phyloP scores from a whole-genome alignment of 2,329 filamentous ascomycete genomes.

The Aspergillus tubingensis region DNA sequence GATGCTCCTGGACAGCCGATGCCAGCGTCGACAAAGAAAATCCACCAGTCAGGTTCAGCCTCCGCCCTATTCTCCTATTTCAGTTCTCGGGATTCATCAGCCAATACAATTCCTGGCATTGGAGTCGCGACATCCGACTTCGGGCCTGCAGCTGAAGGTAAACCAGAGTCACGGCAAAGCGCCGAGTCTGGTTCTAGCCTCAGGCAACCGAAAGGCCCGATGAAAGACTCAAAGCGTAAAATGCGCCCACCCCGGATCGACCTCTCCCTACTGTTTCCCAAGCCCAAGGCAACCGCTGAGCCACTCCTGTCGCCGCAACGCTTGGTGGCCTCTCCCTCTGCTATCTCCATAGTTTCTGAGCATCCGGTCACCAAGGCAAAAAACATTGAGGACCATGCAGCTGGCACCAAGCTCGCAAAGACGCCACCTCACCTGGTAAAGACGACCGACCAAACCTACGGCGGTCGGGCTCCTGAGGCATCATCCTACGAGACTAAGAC shows the following conservation, averaged over 20 bases:
- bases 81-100: conserved; percentile 45
- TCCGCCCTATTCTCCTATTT: conserved; percentile 52
- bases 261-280: conserved; percentile 46
- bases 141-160: neutral
- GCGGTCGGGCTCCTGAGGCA: conserved; percentile 19
- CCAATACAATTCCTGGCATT: conserved; percentile 33
- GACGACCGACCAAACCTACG: conserved; percentile 13
- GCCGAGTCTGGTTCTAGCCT: conserved; percentile 26
- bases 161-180: conserved; percentile 20
- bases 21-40: conserved; percentile 39
- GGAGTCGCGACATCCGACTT: conserved; percentile 14
- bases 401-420: conserved; percentile 33
- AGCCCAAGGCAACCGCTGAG: conserved; percentile 33
- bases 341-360: conserved; percentile 40
- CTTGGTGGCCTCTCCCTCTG: conserved; percentile 43
- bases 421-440: conserved; percentile 19
- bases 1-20: conserved; percentile 29
- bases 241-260: conserved; percentile 44
- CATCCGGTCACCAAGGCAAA: conserved; percentile 26
- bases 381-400: conserved; percentile 20
- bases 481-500: conserved; percentile 23
- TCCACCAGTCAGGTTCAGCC: conserved; percentile 45
- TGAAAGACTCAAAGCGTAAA: conserved; percentile 42
- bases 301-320: conserved; percentile 47
- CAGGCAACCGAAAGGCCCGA: conserved; percentile 24